Evolutionary conservation across 225 moss, liverwort and hornwort genomes (phyloP).

Genomic region (Sphagnum tenellum): DNA sequence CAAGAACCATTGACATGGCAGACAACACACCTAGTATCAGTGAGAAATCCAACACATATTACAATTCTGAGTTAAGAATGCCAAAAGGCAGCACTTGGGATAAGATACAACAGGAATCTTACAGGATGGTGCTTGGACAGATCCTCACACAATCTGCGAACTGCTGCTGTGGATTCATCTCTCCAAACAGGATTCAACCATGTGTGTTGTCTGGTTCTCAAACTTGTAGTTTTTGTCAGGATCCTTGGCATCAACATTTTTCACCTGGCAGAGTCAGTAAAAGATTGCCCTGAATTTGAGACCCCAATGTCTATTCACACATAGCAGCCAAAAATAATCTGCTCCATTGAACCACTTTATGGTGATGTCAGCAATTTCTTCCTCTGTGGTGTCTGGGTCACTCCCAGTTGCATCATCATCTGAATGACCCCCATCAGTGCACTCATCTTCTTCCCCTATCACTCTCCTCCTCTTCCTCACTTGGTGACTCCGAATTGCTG

Average conservation of each 20-base stretch:
- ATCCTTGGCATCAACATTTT: conserved; percentile 84
- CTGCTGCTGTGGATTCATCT: conserved; percentile 59
- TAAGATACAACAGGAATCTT: not conserved
- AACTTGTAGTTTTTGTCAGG: conserved; percentile 90
- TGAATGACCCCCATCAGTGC: conserved; percentile 59
- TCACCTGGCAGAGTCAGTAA: conserved; percentile 84
- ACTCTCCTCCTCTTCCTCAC: conserved; percentile 85
- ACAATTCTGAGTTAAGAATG: too few species aligned
- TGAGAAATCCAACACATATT: too few species aligned
- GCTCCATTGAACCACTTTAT: conserved; percentile 82
- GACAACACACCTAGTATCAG: too few species aligned
- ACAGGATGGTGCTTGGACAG: conserved; percentile 71
- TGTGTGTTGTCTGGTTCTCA: conserved; percentile 82
- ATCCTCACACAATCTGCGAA: conserved; percentile 98
- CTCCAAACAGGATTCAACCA: conserved; percentile 88
- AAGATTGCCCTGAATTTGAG: conserved; percentile 58
- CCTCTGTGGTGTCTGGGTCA: conserved; percentile 48
- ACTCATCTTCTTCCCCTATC: conserved; percentile 78
- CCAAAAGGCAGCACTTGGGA: too few species aligned
- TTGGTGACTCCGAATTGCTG: conserved; percentile 77
- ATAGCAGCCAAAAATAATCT: conserved; percentile 57
- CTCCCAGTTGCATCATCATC: conserved; percentile 72
- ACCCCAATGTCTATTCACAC: conserved; percentile 94
- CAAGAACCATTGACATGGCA: too few species aligned
- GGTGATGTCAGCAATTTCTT: conserved; percentile 75